Percentiles rank a stretch among this genome's conserved stretches.
phyloP scores from a whole-genome alignment of 1,284 basidiomycete species.

The Farysia itapuensis region DNA sequence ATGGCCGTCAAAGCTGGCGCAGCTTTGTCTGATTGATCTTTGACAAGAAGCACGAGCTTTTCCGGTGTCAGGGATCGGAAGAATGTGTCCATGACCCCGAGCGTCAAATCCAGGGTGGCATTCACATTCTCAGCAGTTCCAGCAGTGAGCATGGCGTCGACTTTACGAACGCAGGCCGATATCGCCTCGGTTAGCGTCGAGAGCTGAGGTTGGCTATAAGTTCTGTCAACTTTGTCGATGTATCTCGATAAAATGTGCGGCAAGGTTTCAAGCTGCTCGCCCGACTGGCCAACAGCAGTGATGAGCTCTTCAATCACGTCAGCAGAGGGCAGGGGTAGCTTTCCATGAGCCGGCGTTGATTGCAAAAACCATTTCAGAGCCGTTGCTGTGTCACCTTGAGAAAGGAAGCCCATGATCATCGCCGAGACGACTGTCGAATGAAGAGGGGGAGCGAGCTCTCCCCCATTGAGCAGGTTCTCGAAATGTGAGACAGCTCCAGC shows the following conservation, averaged over 20 bases:
- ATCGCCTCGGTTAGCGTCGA: slow-evolving; percentile 9
- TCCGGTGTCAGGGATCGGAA: slow-evolving; percentile 1
- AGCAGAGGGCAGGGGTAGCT: slow-evolving; percentile 6
- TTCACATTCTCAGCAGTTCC: slow-evolving; percentile 17
- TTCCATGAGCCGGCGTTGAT: slow-evolving; percentile 5
- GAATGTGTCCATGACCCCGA: slow-evolving; percentile 10
- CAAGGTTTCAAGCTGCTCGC: slow-evolving; percentile 11
- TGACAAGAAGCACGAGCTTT: not conserved
- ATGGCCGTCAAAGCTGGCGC: slow-evolving; percentile 4
- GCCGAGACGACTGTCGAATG: slow-evolving; percentile 66
- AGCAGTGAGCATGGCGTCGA: slow-evolving; percentile 17
- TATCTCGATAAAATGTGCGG: slow-evolving; percentile 17
- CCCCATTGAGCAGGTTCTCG: slow-evolving; percentile 69
- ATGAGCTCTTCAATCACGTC: slow-evolving; percentile 15
- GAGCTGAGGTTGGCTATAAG: not conserved
- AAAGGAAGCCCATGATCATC: slow-evolving; percentile 64
- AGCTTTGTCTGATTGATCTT: slow-evolving; percentile 1
- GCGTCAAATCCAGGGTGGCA: slow-evolving; percentile 26
- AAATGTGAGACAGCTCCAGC: slow-evolving; percentile 71
- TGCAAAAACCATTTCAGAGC: slow-evolving; percentile 47
- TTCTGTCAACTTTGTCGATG: slow-evolving; percentile 1
- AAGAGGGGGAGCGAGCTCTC: slow-evolving; percentile 63
- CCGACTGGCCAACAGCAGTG: slow-evolving; percentile 1
- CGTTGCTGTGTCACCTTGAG: slow-evolving; percentile 23
- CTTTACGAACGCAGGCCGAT: slow-evolving; percentile 28